These are phyloP conservation scores for Fraxinus cuspidata DNA, from an alignment of 257 asterid genomes.

Conservation along the genomic window DNA sequence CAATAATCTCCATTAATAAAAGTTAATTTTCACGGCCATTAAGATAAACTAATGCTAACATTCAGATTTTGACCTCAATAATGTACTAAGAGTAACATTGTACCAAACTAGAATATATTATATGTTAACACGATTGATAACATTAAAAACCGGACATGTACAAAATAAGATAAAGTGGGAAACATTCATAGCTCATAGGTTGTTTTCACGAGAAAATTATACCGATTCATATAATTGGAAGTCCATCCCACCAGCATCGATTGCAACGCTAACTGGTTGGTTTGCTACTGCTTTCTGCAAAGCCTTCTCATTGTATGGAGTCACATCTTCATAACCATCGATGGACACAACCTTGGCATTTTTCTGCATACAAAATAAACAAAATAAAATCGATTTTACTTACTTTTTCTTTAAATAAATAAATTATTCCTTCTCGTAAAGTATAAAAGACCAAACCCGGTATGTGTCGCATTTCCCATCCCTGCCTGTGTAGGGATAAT, in stretches of 20 bases:
- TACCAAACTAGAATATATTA: not conserved
- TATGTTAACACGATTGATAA: not conserved
- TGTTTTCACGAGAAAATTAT: not conserved
- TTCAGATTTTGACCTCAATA: no score
- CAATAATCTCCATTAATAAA: no score
- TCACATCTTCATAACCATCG: slow-evolving; percentile 34
- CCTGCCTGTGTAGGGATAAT: slow-evolving; percentile 1
- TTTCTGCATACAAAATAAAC: slow-evolving; percentile 25
- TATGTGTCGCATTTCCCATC: slow-evolving; percentile 21
- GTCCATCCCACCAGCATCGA: slow-evolving; percentile 32
- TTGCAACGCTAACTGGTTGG: slow-evolving; percentile 30
- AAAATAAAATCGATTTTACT: not conserved
- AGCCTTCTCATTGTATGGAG: slow-evolving; percentile 26
- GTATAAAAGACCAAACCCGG: not conserved
- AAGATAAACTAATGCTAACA: no score
- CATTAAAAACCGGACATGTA: no score
- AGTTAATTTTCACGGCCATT: no score
- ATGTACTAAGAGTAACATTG: no score
- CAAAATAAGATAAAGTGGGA: no score
- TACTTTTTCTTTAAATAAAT: not conserved
- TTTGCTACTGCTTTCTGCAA: slow-evolving; percentile 35
- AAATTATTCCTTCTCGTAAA: not conserved
- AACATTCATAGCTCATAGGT: no score
- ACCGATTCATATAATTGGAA: slow-evolving; percentile 31
- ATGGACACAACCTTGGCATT: slow-evolving; percentile 34